Percentiles rank a stretch among this genome's conserved stretches.
These are phyloP conservation scores for Drechslerella coelobrocha DNA, from an alignment of 2,329 filamentous ascomycete genomes.

Conservation along the genomic window DNA sequence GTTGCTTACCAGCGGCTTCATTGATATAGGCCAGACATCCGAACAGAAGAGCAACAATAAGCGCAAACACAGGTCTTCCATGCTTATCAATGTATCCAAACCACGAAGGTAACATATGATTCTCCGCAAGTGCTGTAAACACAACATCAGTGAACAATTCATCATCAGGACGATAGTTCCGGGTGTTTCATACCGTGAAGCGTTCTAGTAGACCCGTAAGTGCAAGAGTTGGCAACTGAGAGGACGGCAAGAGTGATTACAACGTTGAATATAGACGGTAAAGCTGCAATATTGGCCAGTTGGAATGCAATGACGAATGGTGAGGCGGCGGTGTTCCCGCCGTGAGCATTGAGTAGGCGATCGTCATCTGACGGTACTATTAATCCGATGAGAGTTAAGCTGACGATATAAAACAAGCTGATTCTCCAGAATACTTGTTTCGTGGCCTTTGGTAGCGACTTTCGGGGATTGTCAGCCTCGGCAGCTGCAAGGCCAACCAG, in stretches of 20 bases:
- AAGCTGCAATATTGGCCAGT: conserved; percentile 67
- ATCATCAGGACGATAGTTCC: background rate
- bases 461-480: conserved; percentile 64
- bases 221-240: conserved; percentile 44
- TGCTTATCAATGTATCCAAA: conserved; percentile 61
- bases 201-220: conserved; percentile 45
- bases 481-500: conserved; percentile 65
- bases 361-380: conserved; percentile 59
- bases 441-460: conserved; percentile 62
- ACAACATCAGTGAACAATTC: background rate
- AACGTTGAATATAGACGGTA: conserved; percentile 72
- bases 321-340: conserved; percentile 61
- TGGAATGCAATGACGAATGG: conserved; percentile 73
- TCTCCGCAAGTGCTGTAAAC: conserved; percentile 31
- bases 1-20: conserved; percentile 52
- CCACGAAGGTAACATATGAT: conserved; percentile 52
- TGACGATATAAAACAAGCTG: conserved; percentile 62
- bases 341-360: conserved; percentile 59
- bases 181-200: conserved; percentile 28
- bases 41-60: conserved; percentile 28
- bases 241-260: conserved; percentile 61
- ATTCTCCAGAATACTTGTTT: conserved; percentile 65
- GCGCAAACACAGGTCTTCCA: conserved; percentile 59
- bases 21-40: conserved; percentile 45
- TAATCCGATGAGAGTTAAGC: conserved; percentile 61